Evolutionary conservation across 2,329 filamentous ascomycete genomes (phyloP).

Genomic region (Scleromitrula shiraiana): DNA sequence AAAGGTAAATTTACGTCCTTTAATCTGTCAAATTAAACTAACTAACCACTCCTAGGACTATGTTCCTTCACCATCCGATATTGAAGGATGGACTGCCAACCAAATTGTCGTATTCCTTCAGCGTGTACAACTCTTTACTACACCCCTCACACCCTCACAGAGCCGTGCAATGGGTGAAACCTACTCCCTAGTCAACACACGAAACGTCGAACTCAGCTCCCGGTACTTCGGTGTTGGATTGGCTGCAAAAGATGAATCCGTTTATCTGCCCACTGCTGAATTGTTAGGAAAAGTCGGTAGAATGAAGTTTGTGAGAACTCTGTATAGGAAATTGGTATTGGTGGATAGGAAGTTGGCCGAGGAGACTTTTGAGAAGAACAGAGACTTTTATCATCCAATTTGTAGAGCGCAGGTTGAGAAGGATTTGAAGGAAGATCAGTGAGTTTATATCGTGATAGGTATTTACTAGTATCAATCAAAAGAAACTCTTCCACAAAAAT

Average conservation of each 20-base stretch:
- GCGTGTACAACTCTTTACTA: slow-evolving; percentile 58
- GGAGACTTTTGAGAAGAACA: slow-evolving; percentile 77
- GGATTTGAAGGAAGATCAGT: slow-evolving; percentile 46
- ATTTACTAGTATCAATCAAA: too few relatives aligned
- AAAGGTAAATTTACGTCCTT: slow-evolving; percentile 33
- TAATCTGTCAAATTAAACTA: background rate
- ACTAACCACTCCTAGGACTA: slow-evolving; percentile 36
- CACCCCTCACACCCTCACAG: slow-evolving; percentile 54
- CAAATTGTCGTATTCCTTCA: slow-evolving; percentile 91
- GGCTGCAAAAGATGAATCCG: slow-evolving; percentile 58
- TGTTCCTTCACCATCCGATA: slow-evolving; percentile 58
- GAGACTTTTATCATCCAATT: slow-evolving; percentile 92
- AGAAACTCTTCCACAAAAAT: too few relatives aligned
- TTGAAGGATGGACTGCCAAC: slow-evolving; percentile 70
- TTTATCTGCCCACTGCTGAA: slow-evolving; percentile 63
- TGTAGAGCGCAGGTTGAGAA: slow-evolving; percentile 82
- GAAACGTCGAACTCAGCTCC: slow-evolving; percentile 79
- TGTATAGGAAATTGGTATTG: slow-evolving; percentile 70
- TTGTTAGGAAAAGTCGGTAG: slow-evolving; percentile 76
- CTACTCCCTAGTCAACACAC: slow-evolving; percentile 66
- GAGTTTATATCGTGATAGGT: too few relatives aligned
- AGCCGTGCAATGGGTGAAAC: slow-evolving; percentile 64
- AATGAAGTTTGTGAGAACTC: slow-evolving; percentile 93
- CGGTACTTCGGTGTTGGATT: slow-evolving; percentile 77
- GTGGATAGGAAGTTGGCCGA: slow-evolving; percentile 68